phyloP scores from a whole-genome alignment of 2,329 filamentous ascomycete genomes.

The Capronia americana region DNA sequence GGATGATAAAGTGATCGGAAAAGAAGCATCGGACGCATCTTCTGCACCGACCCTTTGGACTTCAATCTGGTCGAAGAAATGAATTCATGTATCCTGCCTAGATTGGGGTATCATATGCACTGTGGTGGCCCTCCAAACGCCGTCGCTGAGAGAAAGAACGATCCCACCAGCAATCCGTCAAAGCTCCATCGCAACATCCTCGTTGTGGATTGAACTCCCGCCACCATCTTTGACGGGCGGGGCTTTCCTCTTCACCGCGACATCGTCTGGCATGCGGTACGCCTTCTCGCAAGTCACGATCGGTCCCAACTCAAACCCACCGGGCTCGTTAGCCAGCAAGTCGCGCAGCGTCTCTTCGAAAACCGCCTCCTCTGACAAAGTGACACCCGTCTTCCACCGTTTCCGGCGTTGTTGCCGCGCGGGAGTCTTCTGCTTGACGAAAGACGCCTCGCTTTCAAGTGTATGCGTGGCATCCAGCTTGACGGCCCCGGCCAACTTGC shows the following conservation, averaged over 20 bases:
- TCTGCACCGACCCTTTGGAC: slow-evolving; percentile 21
- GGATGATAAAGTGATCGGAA: slow-evolving; percentile 3
- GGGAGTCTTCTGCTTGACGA: slow-evolving; percentile 41
- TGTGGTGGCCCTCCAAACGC: slow-evolving; percentile 31
- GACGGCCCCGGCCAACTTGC: slow-evolving; percentile 63
- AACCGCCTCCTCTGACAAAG: slow-evolving; percentile 53
- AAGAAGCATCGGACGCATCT: slow-evolving; percentile 14
- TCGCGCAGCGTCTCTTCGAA: slow-evolving; percentile 64
- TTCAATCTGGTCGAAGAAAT: slow-evolving; percentile 36
- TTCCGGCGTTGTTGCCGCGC: slow-evolving; percentile 44
- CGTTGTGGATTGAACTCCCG: slow-evolving; percentile 37
- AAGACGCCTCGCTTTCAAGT: slow-evolving; percentile 46
- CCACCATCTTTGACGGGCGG: slow-evolving; percentile 31
- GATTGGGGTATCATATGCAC: slow-evolving; percentile 35
- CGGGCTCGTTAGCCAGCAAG: slow-evolving; percentile 50
- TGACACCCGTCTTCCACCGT: slow-evolving; percentile 31
- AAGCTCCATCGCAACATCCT: slow-evolving; percentile 27
- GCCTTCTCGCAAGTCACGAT: slow-evolving; percentile 67
- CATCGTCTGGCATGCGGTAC: slow-evolving; percentile 57
- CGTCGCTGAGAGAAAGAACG: slow-evolving; percentile 31
- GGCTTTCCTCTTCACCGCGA: slow-evolving; percentile 42
- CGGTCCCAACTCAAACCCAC: slow-evolving; percentile 53
- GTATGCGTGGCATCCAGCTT: slow-evolving; percentile 50
- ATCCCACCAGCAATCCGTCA: slow-evolving; percentile 14
- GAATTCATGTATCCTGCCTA: slow-evolving; percentile 20